Base-by-base conservation (phyloP, 2,329 filamentous ascomycete genomes). In the Chrysoporthe austroafricana region DNA sequence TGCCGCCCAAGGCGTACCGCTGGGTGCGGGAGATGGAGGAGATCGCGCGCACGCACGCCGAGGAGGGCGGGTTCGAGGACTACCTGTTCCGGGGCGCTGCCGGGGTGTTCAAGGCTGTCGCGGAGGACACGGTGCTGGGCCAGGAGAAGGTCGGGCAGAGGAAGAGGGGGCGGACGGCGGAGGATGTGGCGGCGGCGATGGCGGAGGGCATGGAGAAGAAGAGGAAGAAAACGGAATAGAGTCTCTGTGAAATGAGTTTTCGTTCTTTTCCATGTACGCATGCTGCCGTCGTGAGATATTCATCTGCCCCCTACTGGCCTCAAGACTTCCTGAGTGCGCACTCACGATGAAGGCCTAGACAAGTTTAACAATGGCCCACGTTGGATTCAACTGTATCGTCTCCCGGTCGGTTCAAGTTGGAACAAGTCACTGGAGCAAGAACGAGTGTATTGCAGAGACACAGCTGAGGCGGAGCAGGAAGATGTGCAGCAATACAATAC, bases 1-100 rank as follows among this genome's bases (percentile, higher is more conserved):
- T 93, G 85, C 84, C 90, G 34, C 87, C 88, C 8, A 94, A 94
- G 79, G 91, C 91, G 21, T 93, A 93, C 76, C 82, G 91, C 13
- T 94, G 91, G 91, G 88, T 92, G 0, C 81, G 84, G 44, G 91
- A 94, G 81, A 93, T 94, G 91, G 84, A 89, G 72, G 88, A 94
- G 81, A 93, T 94, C 74, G 86, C 85, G 4, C 80, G 84, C 67
- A 91, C 89, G 3, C 89, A 92, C 75, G 78, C 79, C 7, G 84
- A 86, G 54, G 88, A 90, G 64, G 90, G 88, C 0, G 90, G 89
- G 0, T 92, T 91, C 75, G 77, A 77, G 4, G 77, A 77, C 13
- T 79, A 81, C 34, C 77, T 90, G 36, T 92, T 92, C 72, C 76
- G 79, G 14, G 85, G 85, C 13, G 85, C 89, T 7, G 89, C 89